Conservation (phyloP, 345 rosid genomes). For the Eucalyptus cloeziana region DNA sequence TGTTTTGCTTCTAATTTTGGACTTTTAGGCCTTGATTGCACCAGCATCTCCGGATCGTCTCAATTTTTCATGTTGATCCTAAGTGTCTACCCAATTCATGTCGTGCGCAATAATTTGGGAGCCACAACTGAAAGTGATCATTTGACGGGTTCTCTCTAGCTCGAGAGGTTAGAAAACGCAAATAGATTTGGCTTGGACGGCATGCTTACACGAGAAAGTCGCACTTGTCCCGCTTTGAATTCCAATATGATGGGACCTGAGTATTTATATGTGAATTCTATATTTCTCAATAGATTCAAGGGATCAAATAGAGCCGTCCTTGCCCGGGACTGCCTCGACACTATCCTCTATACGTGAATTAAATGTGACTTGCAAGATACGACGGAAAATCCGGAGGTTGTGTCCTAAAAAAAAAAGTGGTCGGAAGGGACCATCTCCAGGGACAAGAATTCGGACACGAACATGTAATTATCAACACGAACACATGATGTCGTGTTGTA, state of each 20-base stretch:
- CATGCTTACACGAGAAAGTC: background rate
- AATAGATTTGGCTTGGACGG: rapidly evolving
- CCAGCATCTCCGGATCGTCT: rapidly evolving
- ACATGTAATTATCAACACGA: background rate
- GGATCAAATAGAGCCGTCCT: rapidly evolving
- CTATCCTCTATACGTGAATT: background rate
- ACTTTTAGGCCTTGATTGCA: background rate
- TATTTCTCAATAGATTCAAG: background rate
- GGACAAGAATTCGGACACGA: background rate
- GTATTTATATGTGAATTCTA: background rate
- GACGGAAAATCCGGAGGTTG: rapidly evolving
- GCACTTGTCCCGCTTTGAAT: rapidly evolving
- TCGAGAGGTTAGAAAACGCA: background rate
- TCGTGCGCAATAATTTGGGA: rapidly evolving
- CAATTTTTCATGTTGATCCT: rapidly evolving
- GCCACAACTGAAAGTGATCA: rapidly evolving
- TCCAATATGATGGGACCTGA: rapidly evolving
- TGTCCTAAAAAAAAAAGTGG: background rate
- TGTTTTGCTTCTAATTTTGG: background rate
- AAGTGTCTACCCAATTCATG: rapidly evolving
- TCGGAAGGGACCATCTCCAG: background rate
- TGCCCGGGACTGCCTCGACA: rapidly evolving
- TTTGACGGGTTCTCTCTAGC: rapidly evolving
- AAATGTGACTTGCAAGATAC: background rate
- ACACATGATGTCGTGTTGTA: background rate